Percentiles rank a stretch among this genome's conserved stretches.
Evolutionary conservation across 2,329 filamentous ascomycete species (phyloP).

Genomic region (Amauroascus niger): DNA sequence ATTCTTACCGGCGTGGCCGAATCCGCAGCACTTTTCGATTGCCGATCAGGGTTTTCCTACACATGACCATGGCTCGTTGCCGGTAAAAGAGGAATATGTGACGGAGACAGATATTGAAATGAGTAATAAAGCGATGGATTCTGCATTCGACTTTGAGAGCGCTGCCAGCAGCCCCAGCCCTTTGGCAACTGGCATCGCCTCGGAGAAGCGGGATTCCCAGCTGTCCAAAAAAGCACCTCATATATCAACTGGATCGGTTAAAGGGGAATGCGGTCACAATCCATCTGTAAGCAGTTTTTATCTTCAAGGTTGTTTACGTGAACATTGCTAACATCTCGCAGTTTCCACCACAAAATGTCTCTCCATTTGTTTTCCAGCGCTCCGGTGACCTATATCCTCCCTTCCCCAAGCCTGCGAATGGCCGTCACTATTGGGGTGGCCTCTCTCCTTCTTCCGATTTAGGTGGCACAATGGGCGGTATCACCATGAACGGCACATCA

Average conservation of each 20-base stretch:
- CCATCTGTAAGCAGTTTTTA: not conserved
- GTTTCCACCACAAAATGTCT: not conserved
- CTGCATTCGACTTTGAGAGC: constrained; percentile 42
- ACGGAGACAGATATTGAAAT: constrained; percentile 35
- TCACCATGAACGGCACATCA: constrained; percentile 38
- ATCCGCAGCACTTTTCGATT: constrained; percentile 27
- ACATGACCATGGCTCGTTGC: constrained; percentile 28
- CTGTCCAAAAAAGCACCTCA: constrained; percentile 15
- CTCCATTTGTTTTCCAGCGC: constrained; percentile 11
- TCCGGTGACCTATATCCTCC: constrained; percentile 1
- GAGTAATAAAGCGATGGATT: constrained; percentile 41
- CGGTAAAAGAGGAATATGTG: constrained; percentile 27
- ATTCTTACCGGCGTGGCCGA: constrained; percentile 33
- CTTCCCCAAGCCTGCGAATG: constrained; percentile 16
- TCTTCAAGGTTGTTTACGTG: not conserved
- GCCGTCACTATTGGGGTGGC: constrained; percentile 32
- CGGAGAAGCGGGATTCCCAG: constrained; percentile 13
- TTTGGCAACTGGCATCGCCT: constrained; percentile 24
- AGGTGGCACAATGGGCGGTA: constrained; percentile 39
- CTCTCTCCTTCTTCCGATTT: constrained; percentile 37
- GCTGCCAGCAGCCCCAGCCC: constrained; percentile 40
- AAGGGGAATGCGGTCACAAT: not conserved
- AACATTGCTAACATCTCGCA: not conserved
- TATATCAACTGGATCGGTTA: not conserved
- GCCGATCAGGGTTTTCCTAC: constrained; percentile 34